These are phyloP conservation scores for Penicillium sp. DNA, from an alignment of 2,329 filamentous ascomycete species.

Conservation along the genomic window DNA sequence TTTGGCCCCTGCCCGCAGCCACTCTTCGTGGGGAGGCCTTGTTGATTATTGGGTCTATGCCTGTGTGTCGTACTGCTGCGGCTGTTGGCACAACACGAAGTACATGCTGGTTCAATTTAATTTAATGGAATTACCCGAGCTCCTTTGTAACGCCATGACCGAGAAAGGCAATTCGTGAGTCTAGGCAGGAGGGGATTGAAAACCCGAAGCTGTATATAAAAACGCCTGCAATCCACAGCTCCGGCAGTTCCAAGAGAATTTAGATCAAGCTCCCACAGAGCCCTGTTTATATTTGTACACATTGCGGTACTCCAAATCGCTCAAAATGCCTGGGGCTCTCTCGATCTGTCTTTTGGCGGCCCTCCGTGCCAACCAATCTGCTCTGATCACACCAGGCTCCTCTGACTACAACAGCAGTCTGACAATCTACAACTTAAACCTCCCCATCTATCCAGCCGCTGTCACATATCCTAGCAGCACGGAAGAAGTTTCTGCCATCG, in stretches of 20 bases:
- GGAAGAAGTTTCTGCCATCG: conserved; percentile 43
- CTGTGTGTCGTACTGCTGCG: background rate
- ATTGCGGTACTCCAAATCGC: background rate
- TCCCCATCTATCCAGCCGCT: conserved; percentile 27
- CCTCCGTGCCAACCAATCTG: background rate
- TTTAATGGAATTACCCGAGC: too few relatives aligned
- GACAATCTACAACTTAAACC: conserved; percentile 29
- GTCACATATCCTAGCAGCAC: conserved; percentile 30
- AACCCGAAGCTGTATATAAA: too few relatives aligned
- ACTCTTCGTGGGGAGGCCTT: background rate
- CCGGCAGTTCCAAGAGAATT: background rate
- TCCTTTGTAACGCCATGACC: too few relatives aligned
- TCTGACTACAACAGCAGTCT: conserved; percentile 12
- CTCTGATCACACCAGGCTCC: conserved; percentile 2
- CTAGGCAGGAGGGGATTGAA: too few relatives aligned
- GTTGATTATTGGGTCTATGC: background rate
- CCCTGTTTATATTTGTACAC: background rate
- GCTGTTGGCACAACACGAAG: too few relatives aligned
- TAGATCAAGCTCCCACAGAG: background rate
- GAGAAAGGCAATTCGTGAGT: too few relatives aligned
- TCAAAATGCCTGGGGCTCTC: background rate
- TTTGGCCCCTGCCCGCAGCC: background rate
- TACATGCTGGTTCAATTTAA: too few relatives aligned
- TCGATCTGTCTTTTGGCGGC: conserved; percentile 9
- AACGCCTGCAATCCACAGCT: too few relatives aligned